Base-by-base conservation (phyloP, 495 filamentous ascomycete genomes). In the Bacidia gigantensis region DNA sequence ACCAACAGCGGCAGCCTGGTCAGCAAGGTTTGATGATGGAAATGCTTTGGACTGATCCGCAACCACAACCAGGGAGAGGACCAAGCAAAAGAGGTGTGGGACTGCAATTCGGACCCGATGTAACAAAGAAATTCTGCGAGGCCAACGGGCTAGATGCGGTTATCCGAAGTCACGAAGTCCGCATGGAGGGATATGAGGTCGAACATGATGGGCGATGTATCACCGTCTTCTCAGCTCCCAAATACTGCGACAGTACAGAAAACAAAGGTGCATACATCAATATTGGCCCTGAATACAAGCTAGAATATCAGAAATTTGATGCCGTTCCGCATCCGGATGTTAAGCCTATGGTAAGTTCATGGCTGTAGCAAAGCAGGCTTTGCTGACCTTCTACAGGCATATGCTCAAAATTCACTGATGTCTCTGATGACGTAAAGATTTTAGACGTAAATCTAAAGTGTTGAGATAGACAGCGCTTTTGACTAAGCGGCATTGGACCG, bases 251-350 rank as follows among this genome's bases (percentile, higher is more conserved):
- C 63, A 83, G 84, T 57, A 96, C 92, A 1, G 89, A 95, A 65
- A 99, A 99, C 68, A 94, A 89, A 72, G 92, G 92, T 50, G 92
- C 92, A 3, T 99, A 92, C 65, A 99, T 99, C 76, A 97, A 97
- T 68, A 84, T 99, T 60, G 86, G 87, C 2, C 79, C 87, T 7
- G 86, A 95, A 40, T 85, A 89, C 62, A 93, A 95, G 72, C 83
- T 97, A 45, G 70, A 84, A 21, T 97, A 84, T 67, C 78, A 87
- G 57, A 80, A 94, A 62, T 99, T 97, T 58, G 89, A 95, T 59
- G 93, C 93, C 2, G 93, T 97, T 29, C 88, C 89, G 50, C 92
- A 99, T 72, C 92, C 92, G 5, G 77, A 89, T 53, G 89, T 97
- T 64, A 85, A 83, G 65, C 89, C 92, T 11, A 98, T 97, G 89